Evolutionary conservation across 1,284 basidiomycete species (phyloP).

Genomic region (Cystobasidium slooffiae): DNA sequence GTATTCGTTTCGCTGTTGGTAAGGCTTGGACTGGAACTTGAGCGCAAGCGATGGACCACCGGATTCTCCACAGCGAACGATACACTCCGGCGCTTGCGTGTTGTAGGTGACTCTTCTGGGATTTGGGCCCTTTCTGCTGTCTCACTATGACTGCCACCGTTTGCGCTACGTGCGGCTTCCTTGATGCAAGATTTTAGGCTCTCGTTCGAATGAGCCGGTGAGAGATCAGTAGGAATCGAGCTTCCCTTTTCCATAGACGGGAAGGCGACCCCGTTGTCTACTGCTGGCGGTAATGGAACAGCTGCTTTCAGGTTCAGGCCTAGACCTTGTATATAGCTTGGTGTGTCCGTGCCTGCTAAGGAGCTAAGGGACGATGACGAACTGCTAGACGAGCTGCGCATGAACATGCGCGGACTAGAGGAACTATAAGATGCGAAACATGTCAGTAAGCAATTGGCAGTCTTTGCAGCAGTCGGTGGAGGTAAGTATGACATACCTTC

Average conservation of each 20-base stretch:
- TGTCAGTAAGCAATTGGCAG: background rate
- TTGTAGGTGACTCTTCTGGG: slow-evolving; percentile 4
- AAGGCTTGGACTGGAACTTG: background rate
- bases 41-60: slow-evolving; percentile 3
- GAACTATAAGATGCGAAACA: background rate
- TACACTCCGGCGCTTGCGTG: slow-evolving; percentile 24
- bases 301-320: slow-evolving; percentile 17
- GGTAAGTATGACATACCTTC: slow-evolving; percentile 24
- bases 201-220: slow-evolving; percentile 2
- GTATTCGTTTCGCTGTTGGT: background rate
- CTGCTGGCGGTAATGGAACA: background rate
- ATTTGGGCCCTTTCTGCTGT: background rate
- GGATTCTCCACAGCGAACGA: slow-evolving; percentile 23
- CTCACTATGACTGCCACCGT: background rate
- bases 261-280: slow-evolving; percentile 15
- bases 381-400: slow-evolving; percentile 12
- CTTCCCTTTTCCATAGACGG: slow-evolving; percentile 5
- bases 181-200: slow-evolving; percentile 9
- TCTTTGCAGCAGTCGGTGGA: background rate
- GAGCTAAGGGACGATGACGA: slow-evolving; percentile 21
- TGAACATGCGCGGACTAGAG: slow-evolving; percentile 4
- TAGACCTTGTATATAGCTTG: slow-evolving; percentile 6
- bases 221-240: background rate
- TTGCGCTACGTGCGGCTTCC: background rate
- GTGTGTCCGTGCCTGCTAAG: background rate